A percentile compares a stretch with the other conserved stretches of the same genome.
phyloP scores from a whole-genome alignment of 1,139 yeast species.

The Scheffersomyces parashehatae region DNA sequence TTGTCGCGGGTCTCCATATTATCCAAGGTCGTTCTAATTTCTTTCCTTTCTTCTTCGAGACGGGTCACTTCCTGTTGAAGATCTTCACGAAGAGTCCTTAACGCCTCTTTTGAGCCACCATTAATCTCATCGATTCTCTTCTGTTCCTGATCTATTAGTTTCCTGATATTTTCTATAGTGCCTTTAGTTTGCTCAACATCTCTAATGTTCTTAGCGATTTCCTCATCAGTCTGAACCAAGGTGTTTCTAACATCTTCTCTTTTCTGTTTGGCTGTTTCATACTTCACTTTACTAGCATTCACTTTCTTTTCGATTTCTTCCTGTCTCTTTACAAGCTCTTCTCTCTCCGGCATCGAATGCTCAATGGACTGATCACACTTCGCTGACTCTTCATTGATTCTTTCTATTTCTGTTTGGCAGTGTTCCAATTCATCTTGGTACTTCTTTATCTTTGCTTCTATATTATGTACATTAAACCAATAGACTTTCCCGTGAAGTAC shows the following conservation, averaged over 20 bases:
- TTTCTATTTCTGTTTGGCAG: conserved; percentile 16
- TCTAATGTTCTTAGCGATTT: conserved; percentile 15
- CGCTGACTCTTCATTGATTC: conserved; percentile 17
- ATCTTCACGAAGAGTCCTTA: conserved; percentile 15
- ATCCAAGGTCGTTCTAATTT: conserved; percentile 15
- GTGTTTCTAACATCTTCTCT: conserved; percentile 17
- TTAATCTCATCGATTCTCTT: conserved; percentile 36
- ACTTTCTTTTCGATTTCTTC: conserved; percentile 8
- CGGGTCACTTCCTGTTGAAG: conserved; percentile 13
- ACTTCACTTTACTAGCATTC: conserved; percentile 10
- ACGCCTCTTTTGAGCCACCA: conserved; percentile 40
- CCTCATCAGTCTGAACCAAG: conserved; percentile 16
- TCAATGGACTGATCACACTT: conserved; percentile 4
- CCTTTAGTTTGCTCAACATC: conserved; percentile 28
- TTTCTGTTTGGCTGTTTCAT: conserved; percentile 11
- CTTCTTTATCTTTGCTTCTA: conserved; percentile 30
- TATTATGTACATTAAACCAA: conserved; percentile 56
- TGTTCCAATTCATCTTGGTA: conserved; percentile 13
- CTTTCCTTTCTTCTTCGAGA: conserved; percentile 12
- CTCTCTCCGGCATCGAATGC: conserved; percentile 15
- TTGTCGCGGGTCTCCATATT: conserved; percentile 14
- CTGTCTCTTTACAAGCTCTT: conserved; percentile 18
- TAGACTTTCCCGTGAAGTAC: conserved; percentile 60
- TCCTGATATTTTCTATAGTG: conserved; percentile 22
- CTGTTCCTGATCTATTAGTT: conserved; percentile 28